These are phyloP conservation scores for Cordyceps cateniannulata DNA, from an alignment of 2,329 filamentous ascomycete species.

Conservation along the genomic window DNA sequence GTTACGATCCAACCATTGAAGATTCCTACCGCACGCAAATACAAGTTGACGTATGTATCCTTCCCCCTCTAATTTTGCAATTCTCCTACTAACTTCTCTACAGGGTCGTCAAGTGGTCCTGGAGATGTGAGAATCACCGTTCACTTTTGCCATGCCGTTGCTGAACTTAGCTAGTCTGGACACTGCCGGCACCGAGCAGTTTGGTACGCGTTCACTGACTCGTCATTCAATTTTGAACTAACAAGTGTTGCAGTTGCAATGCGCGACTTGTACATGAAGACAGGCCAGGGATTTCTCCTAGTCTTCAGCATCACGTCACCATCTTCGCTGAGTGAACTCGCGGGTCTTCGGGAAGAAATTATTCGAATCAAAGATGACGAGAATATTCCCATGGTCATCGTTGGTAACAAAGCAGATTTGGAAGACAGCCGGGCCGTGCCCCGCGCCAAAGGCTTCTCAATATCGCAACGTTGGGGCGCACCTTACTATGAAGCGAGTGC, in stretches of 20 bases:
- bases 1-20: conserved; percentile 73
- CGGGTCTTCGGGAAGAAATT: conserved; percentile 79
- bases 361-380: conserved; percentile 87
- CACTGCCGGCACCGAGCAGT: conserved; percentile 87
- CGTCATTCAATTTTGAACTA: conserved; percentile 15
- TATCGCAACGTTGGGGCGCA: conserved; percentile 82
- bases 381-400: conserved; percentile 78
- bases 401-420: conserved; percentile 86
- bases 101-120: conserved; percentile 82
- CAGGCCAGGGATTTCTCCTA: conserved; percentile 82
- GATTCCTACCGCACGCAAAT: conserved; percentile 70
- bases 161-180: conserved; percentile 55
- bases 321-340: conserved; percentile 76
- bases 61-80: neutral
- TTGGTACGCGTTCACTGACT: conserved; percentile 54
- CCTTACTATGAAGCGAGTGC: conserved; percentile 91
- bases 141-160: conserved; percentile 15
- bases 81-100: neutral
- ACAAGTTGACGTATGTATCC: conserved; percentile 68
- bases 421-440: conserved; percentile 78
- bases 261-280: conserved; percentile 88
- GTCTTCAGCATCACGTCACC: conserved; percentile 87
- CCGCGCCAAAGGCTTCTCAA: conserved; percentile 70
- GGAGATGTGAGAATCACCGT: conserved; percentile 62
- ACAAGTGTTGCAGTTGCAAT: conserved; percentile 44